These are phyloP conservation scores for Chamaecrista fasciculata DNA, from an alignment of 306 rosid genomes.

Conservation along the genomic window DNA sequence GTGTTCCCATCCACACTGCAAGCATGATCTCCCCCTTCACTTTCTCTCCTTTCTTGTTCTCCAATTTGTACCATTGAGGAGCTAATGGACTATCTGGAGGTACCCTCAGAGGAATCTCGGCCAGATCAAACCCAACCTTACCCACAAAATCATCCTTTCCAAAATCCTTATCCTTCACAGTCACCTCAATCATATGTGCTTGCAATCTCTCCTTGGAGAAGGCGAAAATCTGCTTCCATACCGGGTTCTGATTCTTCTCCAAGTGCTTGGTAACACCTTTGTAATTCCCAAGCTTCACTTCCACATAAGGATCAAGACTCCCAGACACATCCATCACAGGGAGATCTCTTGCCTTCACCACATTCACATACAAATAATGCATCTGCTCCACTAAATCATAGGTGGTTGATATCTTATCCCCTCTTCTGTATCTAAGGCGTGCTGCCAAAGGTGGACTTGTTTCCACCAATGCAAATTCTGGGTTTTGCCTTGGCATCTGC, in stretches of 20 bases:
- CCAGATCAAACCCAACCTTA: constrained; percentile 51
- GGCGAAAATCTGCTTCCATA: constrained; percentile 88
- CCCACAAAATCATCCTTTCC: constrained; percentile 93
- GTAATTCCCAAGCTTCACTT: constrained; percentile 90
- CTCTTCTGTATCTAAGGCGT: constrained; percentile 46
- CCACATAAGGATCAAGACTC: constrained; percentile 95
- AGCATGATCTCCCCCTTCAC: constrained; percentile 79
- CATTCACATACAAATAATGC: constrained; percentile 85
- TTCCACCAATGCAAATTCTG: constrained; percentile 73
- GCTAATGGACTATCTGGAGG: constrained; percentile 98
- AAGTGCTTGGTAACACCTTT: constrained; percentile 70
- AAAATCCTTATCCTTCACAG: constrained; percentile 77
- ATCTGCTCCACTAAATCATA: constrained; percentile 90
- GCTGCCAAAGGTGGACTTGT: constrained; percentile 90
- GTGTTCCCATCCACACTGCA: constrained; percentile 98
- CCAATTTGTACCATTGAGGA: constrained; percentile 91
- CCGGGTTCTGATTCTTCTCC: constrained; percentile 86
- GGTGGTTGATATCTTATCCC: constrained; percentile 76
- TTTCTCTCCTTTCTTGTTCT: constrained; percentile 62
- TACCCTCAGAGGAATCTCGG: constrained; percentile 63
- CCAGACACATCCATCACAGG: constrained; percentile 87
- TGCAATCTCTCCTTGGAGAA: constrained; percentile 79
- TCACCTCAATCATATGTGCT: constrained; percentile 72
- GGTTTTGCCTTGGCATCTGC: constrained; percentile 67
- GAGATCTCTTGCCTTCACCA: constrained; percentile 85